Percentiles rank a stretch among this genome's conserved stretches.
phyloP scores from a whole-genome alignment of 805 yeast genomes.

The Metschnikowia corniflorae region DNA sequence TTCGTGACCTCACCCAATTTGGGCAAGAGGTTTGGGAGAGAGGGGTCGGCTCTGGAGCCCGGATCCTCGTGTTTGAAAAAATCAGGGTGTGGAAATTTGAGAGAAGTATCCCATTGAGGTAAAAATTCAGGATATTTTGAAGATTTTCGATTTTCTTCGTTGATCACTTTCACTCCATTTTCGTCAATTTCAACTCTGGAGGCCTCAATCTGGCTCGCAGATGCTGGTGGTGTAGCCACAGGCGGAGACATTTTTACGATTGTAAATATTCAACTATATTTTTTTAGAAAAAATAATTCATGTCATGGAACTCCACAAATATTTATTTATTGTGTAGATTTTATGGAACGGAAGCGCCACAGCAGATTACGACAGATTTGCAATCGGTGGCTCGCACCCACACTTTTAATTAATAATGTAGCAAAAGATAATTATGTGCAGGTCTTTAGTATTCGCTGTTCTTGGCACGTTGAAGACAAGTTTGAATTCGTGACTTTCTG shows the following conservation, averaged over 20 bases:
- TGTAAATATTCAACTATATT: not conserved
- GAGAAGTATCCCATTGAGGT: conserved; percentile 31
- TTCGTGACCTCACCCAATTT: conserved; percentile 14
- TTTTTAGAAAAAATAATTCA: not conserved
- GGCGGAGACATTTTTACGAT: conserved; percentile 1
- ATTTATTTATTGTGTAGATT: too few species aligned
- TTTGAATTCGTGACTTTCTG: too few species aligned
- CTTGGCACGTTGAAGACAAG: too few species aligned
- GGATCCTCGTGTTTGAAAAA: conserved; percentile 27
- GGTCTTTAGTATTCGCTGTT: too few species aligned
- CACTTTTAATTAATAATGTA: too few species aligned
- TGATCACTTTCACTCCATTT: conserved; percentile 26
- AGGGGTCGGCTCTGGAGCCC: conserved; percentile 23
- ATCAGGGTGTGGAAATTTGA: conserved; percentile 28
- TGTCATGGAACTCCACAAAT: too few species aligned
- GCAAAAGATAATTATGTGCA: too few species aligned
- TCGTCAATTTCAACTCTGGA: conserved; percentile 27
- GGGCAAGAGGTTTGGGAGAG: conserved; percentile 21
- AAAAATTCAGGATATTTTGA: conserved; percentile 24
- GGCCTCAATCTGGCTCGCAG: conserved; percentile 8
- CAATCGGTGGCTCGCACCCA: too few species aligned
- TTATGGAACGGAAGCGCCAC: too few species aligned
- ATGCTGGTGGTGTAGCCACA: not conserved
- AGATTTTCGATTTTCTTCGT: conserved; percentile 24
- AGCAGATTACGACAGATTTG: too few species aligned